phyloP scores from a whole-genome alignment of 2,329 filamentous ascomycete species.

The Aphanoascus verrucosus region DNA sequence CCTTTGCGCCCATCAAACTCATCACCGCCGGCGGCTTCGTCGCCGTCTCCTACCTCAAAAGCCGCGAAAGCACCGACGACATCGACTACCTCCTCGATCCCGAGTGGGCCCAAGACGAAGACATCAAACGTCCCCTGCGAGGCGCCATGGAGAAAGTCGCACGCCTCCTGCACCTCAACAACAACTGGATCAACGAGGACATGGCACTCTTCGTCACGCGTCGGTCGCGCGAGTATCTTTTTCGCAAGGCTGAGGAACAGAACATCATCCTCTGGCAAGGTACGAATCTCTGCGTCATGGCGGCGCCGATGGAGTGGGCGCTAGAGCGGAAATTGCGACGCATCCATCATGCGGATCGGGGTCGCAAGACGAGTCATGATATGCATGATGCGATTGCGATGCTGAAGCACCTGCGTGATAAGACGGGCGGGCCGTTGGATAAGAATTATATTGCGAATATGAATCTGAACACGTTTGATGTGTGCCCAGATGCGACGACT shows the following conservation, averaged over 20 bases:
- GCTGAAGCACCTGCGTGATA: slow-evolving; percentile 21
- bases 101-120: slow-evolving; percentile 25
- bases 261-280: slow-evolving; percentile 25
- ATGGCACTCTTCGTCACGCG: slow-evolving; percentile 25
- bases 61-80: slow-evolving; percentile 25
- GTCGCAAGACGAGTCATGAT: slow-evolving; percentile 22
- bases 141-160: slow-evolving; percentile 21
- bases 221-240: slow-evolving; percentile 19
- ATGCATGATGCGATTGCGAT: slow-evolving; percentile 24
- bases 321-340: slow-evolving; percentile 28
- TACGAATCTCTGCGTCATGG: slow-evolving; percentile 22
- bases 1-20: slow-evolving; percentile 27
- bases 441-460: slow-evolving; percentile 22
- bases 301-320: slow-evolving; percentile 28
- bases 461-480: slow-evolving; percentile 23
- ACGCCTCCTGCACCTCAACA: slow-evolving; percentile 18
- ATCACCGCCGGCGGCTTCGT: slow-evolving; percentile 26
- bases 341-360: slow-evolving; percentile 20
- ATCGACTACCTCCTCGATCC: slow-evolving; percentile 27
- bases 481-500: slow-evolving; percentile 21
- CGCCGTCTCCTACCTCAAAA: slow-evolving; percentile 23
- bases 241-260: slow-evolving; percentile 24
- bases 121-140: slow-evolving; percentile 23
- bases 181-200: slow-evolving; percentile 26
- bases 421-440: slow-evolving; percentile 20